Percentiles rank a stretch among this genome's conserved stretches.
phyloP scores from a whole-genome alignment of 306 rosid species.

The Begonia loranthoides region DNA sequence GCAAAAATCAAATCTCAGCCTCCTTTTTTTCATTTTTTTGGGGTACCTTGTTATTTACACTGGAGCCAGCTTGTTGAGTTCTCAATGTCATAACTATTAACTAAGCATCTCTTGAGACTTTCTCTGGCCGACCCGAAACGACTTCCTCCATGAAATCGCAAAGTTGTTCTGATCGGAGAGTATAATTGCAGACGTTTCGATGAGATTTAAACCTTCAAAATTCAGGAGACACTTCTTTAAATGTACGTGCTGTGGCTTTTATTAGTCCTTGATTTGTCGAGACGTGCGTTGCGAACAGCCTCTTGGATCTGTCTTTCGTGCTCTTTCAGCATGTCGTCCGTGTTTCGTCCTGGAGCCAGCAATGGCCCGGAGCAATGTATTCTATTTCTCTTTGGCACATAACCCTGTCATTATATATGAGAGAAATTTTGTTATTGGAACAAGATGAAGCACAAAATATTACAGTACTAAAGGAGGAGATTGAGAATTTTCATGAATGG shows the following conservation, averaged over 20 bases:
- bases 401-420: slow-evolving; percentile 29
- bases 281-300: slow-evolving; percentile 65
- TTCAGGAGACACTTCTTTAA: background rate
- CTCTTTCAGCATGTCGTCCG: slow-evolving; percentile 84
- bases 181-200: background rate
- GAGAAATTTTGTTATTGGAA: background rate
- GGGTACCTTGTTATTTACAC: no score
- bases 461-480: no score
- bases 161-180: no score
- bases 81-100: no score
- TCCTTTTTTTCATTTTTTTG: no score
- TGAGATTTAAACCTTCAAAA: background rate
- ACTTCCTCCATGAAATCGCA: no score
- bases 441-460: no score
- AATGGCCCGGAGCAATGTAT: slow-evolving; percentile 87
- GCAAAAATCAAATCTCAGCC: no score
- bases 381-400: slow-evolving; percentile 50
- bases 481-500: no score
- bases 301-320: slow-evolving; percentile 86
- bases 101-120: no score
- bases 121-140: no score
- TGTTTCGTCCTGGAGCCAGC: slow-evolving; percentile 57
- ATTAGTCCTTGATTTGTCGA: slow-evolving; percentile 31
- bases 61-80: no score
- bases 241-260: background rate